Evolutionary conservation across 225 moss, liverwort and hornwort species (phyloP).

Genomic region (Pseudisothecium myosuroides): DNA sequence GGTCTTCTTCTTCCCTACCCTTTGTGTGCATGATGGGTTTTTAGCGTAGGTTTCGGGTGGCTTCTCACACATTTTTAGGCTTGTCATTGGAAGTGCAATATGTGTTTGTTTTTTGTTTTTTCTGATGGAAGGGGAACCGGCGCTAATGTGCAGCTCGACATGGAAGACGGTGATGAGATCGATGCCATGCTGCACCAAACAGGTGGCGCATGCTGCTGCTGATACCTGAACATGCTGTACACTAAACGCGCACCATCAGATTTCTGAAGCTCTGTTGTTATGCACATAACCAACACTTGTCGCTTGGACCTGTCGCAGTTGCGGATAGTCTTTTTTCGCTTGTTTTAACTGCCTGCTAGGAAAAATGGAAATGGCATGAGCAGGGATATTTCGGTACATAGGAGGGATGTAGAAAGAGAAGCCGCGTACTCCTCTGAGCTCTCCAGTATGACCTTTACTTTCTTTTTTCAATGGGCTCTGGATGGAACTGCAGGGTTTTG

Average conservation of each 20-base stretch:
- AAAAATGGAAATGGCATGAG: not conserved
- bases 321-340: not conserved
- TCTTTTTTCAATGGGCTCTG: not conserved
- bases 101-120: not conserved
- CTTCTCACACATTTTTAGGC: not conserved
- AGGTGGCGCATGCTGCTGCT: conserved; percentile 17
- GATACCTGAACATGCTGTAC: conserved; percentile 17
- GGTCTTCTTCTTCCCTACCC: not conserved
- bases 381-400: not conserved
- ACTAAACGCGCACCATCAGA: conserved; percentile 7
- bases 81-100: not conserved
- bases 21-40: not conserved
- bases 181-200: conserved; percentile 55
- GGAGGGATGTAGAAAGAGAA: not conserved
- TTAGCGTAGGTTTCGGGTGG: not conserved
- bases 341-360: not conserved
- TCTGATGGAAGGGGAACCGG: not conserved
- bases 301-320: not conserved
- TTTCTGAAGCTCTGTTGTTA: conserved; percentile 8
- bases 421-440: not conserved
- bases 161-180: conserved; percentile 50
- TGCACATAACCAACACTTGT: not conserved
- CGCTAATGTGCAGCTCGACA: conserved; percentile 25
- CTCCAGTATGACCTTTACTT: not conserved
- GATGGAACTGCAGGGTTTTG: not conserved